These are phyloP conservation scores for Geranium rotundifolium DNA, from an alignment of 345 rosid genomes.

Conservation along the genomic window DNA sequence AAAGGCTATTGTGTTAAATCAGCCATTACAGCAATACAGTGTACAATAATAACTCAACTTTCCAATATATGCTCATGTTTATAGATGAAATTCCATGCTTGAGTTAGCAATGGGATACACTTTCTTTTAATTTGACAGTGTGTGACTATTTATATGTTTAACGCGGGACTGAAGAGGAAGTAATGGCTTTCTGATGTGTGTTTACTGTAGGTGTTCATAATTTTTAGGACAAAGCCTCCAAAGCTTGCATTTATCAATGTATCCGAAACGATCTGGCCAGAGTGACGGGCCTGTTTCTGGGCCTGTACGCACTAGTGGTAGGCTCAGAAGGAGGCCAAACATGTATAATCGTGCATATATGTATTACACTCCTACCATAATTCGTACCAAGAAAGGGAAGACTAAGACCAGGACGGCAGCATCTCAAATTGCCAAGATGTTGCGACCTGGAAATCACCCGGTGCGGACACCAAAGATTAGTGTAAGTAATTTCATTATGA, in stretches of 20 bases:
- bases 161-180: conserved; percentile 1
- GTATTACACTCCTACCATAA: conserved; percentile 50
- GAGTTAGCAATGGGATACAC: not conserved
- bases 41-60: no score
- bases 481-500: conserved; percentile 30
- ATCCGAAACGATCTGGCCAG: conserved; percentile 69
- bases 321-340: conserved; percentile 90
- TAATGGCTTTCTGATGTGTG: not conserved
- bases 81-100: not conserved
- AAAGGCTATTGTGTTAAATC: no score
- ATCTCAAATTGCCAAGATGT: conserved; percentile 78
- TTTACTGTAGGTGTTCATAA: conserved; percentile 14
- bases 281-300: conserved; percentile 72
- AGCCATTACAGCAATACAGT: not conserved
- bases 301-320: conserved; percentile 88
- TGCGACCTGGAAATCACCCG: conserved; percentile 51
- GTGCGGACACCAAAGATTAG: conserved; percentile 39
- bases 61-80: not conserved
- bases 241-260: conserved; percentile 50
- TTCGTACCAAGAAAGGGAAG: conserved; percentile 60
- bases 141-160: conserved; percentile 6
- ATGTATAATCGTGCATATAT: conserved; percentile 42
- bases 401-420: conserved; percentile 87
- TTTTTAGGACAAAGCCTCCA: conserved; percentile 37
- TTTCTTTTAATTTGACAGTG: not conserved